Conservation (phyloP, 2,329 filamentous ascomycete genomes). For the Domatiomyces globalis region DNA sequence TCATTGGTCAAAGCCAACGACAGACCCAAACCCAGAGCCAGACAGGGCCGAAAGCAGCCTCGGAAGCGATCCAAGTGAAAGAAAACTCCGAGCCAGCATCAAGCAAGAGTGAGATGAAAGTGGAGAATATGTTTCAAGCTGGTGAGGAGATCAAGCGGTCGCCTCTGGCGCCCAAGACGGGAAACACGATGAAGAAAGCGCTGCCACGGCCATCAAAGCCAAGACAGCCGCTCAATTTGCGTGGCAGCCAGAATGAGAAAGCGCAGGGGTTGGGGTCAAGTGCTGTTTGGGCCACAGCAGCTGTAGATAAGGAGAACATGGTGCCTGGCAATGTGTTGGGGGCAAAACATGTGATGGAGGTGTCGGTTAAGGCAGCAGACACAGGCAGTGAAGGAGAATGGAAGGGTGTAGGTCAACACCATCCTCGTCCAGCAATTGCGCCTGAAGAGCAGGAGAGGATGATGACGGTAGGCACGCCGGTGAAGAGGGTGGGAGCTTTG, state of each 20-base stretch:
- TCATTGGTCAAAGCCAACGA: slow-evolving; percentile 7
- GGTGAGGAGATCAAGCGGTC: slow-evolving; percentile 6
- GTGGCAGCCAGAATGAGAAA: not conserved
- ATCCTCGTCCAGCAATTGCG: slow-evolving; percentile 11
- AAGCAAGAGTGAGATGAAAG: not conserved
- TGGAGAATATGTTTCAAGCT: not conserved
- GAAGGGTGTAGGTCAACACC: not conserved
- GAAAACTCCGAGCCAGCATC: not conserved
- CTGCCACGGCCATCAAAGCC: slow-evolving; percentile 15
- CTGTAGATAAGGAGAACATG: slow-evolving; percentile 13
- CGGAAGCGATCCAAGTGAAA: not conserved
- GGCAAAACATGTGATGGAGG: not conserved
- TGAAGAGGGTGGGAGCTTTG: slow-evolving; percentile 17
- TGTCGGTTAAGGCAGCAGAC: not conserved
- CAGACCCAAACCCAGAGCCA: slow-evolving; percentile 3
- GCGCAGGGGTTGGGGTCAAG: not conserved
- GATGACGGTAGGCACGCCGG: slow-evolving; percentile 14
- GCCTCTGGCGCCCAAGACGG: slow-evolving; percentile 14
- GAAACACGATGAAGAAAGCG: slow-evolving; percentile 13
- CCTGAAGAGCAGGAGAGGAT: slow-evolving; percentile 17
- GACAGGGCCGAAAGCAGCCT: slow-evolving; percentile 1
- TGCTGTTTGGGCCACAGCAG: not conserved
- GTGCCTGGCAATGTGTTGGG: slow-evolving; percentile 1
- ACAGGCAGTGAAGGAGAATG: not conserved
- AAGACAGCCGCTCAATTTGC: slow-evolving; percentile 6